These are phyloP conservation scores for Angomonas ambiguus DNA, from an alignment of 208 protist species.

Conservation along the genomic window DNA sequence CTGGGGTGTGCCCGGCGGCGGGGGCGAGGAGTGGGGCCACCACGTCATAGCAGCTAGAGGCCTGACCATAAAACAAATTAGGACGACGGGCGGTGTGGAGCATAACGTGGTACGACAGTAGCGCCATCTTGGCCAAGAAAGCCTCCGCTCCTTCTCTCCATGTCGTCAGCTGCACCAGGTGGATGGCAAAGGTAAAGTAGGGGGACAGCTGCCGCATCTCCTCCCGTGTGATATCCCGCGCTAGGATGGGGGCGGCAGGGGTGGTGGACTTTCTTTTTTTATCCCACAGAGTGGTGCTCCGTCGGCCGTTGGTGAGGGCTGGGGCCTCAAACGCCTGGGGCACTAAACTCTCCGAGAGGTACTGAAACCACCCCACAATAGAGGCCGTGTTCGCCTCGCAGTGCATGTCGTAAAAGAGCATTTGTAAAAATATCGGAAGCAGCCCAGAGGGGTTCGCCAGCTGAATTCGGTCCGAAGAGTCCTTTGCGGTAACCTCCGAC, in stretches of 20 bases:
- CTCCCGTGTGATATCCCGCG: conserved; percentile 52
- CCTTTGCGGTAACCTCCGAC: not conserved
- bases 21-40: conserved; percentile 39
- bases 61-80: conserved; percentile 76
- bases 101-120: conserved; percentile 69
- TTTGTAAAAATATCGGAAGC: conserved; percentile 52
- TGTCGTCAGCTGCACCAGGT: conserved; percentile 54
- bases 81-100: conserved; percentile 39
- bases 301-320: conserved; percentile 38
- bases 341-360: conserved; percentile 49
- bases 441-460: conserved; percentile 26
- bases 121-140: conserved; percentile 52
- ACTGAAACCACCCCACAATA: conserved; percentile 60
- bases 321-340: conserved; percentile 69
- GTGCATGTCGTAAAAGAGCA: conserved; percentile 51
- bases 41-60: conserved; percentile 69
- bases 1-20: conserved; percentile 21
- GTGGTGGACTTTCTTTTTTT: conserved; percentile 7
- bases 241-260: conserved; percentile 36
- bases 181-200: conserved; percentile 75
- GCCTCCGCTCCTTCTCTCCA: conserved; percentile 54
- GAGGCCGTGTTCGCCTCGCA: conserved; percentile 49
- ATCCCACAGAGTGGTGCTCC: conserved; percentile 34
- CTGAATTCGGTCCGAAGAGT: not conserved
- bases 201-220: conserved; percentile 57